Base-by-base conservation (phyloP, 2,329 filamentous ascomycete species). In the Penicillium griseofulvum region DNA sequence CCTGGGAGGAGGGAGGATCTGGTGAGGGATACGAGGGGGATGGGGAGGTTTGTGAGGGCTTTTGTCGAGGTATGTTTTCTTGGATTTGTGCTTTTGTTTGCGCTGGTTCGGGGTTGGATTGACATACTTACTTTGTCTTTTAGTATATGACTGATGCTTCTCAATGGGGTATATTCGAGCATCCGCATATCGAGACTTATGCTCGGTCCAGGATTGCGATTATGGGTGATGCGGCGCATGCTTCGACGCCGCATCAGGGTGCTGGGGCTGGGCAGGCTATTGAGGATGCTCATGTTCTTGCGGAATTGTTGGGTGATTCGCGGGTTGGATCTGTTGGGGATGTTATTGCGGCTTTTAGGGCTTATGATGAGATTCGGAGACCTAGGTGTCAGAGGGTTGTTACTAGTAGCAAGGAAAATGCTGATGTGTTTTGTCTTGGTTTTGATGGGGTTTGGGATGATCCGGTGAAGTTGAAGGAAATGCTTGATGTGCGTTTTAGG, bases 361-460 rank as follows among this genome's bases (percentile, higher is more conserved):
- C 76, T 0, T 85, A 81, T 42, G 81, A 85, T 58, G 68, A 66
- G 10, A 69, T 78, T 4, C 72, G 84, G 0, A 71, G 81, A 3
- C 74, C 78, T 10, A 68, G 82, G 9, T 77, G 74, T 9, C 79
- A 82, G 55, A 76, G 75, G 65, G 66, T 83, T 0, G 80, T 83
- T 0, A 68, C 73, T 5, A 83, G 76, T 47, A 84, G 81, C 53
- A 73, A 73, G 39, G 71, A 80, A 16, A 74, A 74, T 17, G 79
- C 67, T 0, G 57, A 67, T 42, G 52, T 74, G 3, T 52, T 70
- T 3, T 69, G 65, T 33, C 52, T 73, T 29, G 61, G 63, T 11
- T 26, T 65, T 28, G 59, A 66, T 6, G 66, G 64, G 0, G 67
- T 71, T 1, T 62, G 60, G 0, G 62, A 67, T 29, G 65, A 74